These are phyloP conservation scores for Penicillium maclennaniae DNA, from an alignment of 495 filamentous ascomycete species.

Conservation along the genomic window DNA sequence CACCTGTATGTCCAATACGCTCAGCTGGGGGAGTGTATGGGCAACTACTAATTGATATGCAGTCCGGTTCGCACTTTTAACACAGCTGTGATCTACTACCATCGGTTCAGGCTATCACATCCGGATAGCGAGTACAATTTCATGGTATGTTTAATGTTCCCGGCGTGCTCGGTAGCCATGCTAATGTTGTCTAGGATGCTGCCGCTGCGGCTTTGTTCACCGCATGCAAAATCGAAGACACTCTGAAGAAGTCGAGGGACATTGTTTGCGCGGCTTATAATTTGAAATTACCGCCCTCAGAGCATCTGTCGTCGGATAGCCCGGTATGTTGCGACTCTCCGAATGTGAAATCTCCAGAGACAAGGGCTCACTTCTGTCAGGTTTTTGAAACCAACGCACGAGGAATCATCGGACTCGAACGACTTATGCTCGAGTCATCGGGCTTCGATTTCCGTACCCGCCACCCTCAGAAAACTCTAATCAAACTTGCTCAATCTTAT, in stretches of 20 bases:
- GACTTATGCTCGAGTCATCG: constrained; percentile 88
- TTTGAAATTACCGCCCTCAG: constrained; percentile 63
- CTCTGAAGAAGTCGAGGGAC: constrained; percentile 91
- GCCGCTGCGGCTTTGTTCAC: constrained; percentile 83
- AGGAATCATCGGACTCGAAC: constrained; percentile 80
- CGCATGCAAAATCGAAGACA: constrained; percentile 96
- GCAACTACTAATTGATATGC: constrained; percentile 8
- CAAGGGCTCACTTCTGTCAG: constrained; percentile 36
- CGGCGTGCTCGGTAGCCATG: background rate
- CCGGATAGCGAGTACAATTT: constrained; percentile 66
- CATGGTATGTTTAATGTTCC: constrained; percentile 31
- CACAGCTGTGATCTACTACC: constrained; percentile 81
- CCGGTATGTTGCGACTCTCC: constrained; percentile 46
- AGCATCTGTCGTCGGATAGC: constrained; percentile 79
- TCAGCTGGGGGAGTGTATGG: background rate
- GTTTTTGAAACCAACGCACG: constrained; percentile 72
- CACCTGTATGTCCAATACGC: constrained; percentile 54
- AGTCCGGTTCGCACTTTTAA: constrained; percentile 80
- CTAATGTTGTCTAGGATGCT: constrained; percentile 58
- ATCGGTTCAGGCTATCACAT: constrained; percentile 80
- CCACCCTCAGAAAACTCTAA: constrained; percentile 76
- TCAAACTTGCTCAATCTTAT: constrained; percentile 64
- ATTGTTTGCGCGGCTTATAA: constrained; percentile 90
- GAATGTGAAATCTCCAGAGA: background rate
- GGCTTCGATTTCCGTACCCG: constrained; percentile 93